These are phyloP conservation scores for Rubus parviflorus DNA, from an alignment of 306 rosid species.

Conservation along the genomic window DNA sequence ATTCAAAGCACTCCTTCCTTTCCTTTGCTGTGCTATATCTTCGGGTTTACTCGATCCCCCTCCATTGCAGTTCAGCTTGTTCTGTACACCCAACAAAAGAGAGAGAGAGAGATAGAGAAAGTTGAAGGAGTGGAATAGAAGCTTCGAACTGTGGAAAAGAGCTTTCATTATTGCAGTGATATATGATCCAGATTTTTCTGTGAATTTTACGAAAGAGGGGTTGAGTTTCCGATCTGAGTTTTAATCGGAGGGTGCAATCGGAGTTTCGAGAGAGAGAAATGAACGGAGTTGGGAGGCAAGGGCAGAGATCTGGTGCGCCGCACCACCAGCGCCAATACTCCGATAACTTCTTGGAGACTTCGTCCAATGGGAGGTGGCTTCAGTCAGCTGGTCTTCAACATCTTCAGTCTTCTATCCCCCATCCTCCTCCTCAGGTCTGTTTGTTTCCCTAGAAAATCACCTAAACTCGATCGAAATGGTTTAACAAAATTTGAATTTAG, in stretches of 20 bases:
- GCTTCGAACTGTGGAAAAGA: not conserved
- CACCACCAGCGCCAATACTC: conserved; percentile 93
- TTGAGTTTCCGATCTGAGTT: conserved; percentile 21
- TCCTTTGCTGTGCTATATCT: conserved; percentile 34
- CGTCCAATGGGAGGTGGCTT: conserved; percentile 75
- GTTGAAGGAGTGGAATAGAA: not conserved
- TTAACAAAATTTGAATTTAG: not conserved
- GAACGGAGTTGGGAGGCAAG: conserved; percentile 85
- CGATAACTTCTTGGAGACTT: conserved; percentile 64
- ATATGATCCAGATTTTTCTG: not conserved
- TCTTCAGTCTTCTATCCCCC: conserved; percentile 59
- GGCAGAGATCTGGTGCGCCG: conserved; percentile 89
- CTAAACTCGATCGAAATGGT: not conserved
- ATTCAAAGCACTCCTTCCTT: conserved; percentile 41
- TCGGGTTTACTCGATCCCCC: conserved; percentile 45
- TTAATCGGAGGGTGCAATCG: conserved; percentile 5
- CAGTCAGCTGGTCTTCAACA: conserved; percentile 97
- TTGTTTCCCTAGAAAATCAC: not conserved
- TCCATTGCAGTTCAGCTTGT: conserved; percentile 23
- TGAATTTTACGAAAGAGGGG: not conserved
- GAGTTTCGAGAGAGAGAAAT: conserved; percentile 35
- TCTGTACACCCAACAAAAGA: not conserved
- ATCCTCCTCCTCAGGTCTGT: conserved; percentile 61
- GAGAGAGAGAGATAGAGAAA: not conserved
- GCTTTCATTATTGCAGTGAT: not conserved